Evolutionary conservation across 306 rosid genomes (phyloP).

Genomic region (Dalbergia oliveri): DNA sequence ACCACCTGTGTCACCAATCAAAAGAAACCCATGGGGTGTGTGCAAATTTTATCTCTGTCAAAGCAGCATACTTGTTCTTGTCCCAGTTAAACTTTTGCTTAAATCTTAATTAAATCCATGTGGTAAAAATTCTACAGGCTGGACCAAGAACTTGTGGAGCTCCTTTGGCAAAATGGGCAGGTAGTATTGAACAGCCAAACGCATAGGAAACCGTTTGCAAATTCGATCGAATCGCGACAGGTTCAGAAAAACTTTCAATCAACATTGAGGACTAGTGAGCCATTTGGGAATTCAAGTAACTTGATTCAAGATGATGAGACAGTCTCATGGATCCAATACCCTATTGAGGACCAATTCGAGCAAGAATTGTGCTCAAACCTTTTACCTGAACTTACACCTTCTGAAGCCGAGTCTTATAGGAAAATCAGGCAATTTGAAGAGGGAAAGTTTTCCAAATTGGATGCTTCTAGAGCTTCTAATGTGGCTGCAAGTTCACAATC

Average conservation of each 20-base stretch:
- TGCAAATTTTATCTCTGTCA: conserved; percentile 23
- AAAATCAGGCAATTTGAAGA: conserved; percentile 60
- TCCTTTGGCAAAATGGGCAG: conserved; percentile 86
- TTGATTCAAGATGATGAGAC: conserved; percentile 68
- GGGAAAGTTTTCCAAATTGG: conserved; percentile 52
- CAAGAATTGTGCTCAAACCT: conserved; percentile 66
- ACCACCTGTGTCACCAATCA: conserved; percentile 51
- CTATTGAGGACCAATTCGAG: conserved; percentile 71
- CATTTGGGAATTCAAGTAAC: conserved; percentile 57
- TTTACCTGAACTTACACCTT: conserved; percentile 60
- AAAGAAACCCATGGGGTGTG: conserved; percentile 72
- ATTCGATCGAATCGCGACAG: conserved; percentile 53
- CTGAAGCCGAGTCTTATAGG: conserved; percentile 59
- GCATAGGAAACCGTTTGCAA: conserved; percentile 48
- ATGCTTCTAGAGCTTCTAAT: conserved; percentile 18
- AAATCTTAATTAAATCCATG: background rate
- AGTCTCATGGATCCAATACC: conserved; percentile 71
- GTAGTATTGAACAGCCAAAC: conserved; percentile 80
- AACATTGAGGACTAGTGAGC: conserved; percentile 47
- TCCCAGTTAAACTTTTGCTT: too few species aligned
- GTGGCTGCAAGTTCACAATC: conserved; percentile 40
- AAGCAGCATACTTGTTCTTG: too few species aligned
- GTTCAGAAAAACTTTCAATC: conserved; percentile 63
- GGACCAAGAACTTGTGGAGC: conserved; percentile 79
- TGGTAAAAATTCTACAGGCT: conserved; percentile 62